phyloP scores from a whole-genome alignment of 2,329 filamentous ascomycete species.

The Aspergillus hiratsukae region DNA sequence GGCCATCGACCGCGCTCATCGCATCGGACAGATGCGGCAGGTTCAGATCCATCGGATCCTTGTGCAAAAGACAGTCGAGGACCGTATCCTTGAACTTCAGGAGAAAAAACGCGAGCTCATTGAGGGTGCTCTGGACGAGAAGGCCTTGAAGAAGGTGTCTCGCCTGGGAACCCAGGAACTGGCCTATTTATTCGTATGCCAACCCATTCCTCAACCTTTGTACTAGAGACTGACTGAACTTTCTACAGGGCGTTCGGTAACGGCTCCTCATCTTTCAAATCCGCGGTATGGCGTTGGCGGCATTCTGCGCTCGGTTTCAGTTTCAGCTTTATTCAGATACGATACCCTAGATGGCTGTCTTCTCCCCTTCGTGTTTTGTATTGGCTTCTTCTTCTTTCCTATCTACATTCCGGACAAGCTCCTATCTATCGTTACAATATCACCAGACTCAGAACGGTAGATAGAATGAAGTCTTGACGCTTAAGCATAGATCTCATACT shows the following conservation, averaged over 20 bases:
- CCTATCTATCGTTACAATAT: not conserved
- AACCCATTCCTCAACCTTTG: not conserved
- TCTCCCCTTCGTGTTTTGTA: not conserved
- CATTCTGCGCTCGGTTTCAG: not conserved
- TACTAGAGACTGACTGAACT: not conserved
- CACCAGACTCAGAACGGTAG: not conserved
- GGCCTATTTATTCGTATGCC: constrained; percentile 61
- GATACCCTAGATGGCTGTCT: not conserved
- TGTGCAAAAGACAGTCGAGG: constrained; percentile 74
- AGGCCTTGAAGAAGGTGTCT: constrained; percentile 61
- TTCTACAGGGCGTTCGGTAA: constrained; percentile 19
- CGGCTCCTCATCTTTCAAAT: not conserved
- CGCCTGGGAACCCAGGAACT: constrained; percentile 64
- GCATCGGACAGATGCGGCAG: constrained; percentile 71
- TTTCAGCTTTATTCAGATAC: constrained; percentile 4
- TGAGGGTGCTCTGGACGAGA: constrained; percentile 73
- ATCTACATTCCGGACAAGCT: not conserved
- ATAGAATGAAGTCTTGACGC: not conserved
- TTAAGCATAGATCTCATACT: not conserved
- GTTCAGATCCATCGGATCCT: constrained; percentile 79
- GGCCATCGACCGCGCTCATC: constrained; percentile 82
- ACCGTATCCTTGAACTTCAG: constrained; percentile 76
- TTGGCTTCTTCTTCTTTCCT: not conserved
- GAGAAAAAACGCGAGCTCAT: constrained; percentile 74
- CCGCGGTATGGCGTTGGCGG: constrained; percentile 6